Evolutionary conservation across 1,284 basidiomycete species (phyloP).

Genomic region (Pterulicium gracile): DNA sequence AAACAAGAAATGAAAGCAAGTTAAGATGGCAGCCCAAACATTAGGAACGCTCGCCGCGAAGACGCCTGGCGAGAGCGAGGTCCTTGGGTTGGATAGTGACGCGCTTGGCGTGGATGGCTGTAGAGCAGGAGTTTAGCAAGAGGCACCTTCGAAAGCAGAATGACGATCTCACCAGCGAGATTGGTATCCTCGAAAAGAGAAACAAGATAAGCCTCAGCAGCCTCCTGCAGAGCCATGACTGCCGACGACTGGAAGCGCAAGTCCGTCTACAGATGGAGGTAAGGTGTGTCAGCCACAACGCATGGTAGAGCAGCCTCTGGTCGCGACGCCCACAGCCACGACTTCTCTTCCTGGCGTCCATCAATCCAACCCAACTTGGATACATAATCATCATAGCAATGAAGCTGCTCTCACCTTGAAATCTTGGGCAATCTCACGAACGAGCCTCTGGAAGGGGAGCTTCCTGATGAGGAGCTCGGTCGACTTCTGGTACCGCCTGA

Average conservation of each 20-base stretch:
- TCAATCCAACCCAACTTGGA: slow-evolving; percentile 5
- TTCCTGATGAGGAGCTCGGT: slow-evolving; percentile 94
- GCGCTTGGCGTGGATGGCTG: slow-evolving; percentile 87
- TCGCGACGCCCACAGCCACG: slow-evolving; percentile 1
- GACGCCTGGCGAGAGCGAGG: slow-evolving; percentile 80
- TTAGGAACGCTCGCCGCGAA: slow-evolving; percentile 84
- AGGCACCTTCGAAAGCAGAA: too few species aligned
- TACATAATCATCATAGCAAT: slow-evolving; percentile 12
- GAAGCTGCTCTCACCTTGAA: slow-evolving; percentile 64
- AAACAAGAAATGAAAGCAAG: neutral
- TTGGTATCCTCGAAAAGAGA: slow-evolving; percentile 91
- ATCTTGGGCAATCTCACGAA: slow-evolving; percentile 94
- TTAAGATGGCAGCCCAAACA: neutral
- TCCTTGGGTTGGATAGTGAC: slow-evolving; percentile 87
- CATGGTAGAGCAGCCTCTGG: neutral
- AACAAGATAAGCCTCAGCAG: slow-evolving; percentile 94
- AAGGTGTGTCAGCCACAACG: slow-evolving; percentile 6
- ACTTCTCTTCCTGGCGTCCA: too few species aligned
- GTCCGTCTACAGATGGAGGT: slow-evolving; percentile 49
- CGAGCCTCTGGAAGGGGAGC: slow-evolving; percentile 91
- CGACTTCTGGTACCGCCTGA: slow-evolving; percentile 95
- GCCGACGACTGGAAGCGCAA: slow-evolving; percentile 97
- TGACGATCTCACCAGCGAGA: slow-evolving; percentile 39
- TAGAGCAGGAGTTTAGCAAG: neutral
- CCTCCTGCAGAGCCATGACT: slow-evolving; percentile 93